phyloP scores from a whole-genome alignment of 2,329 filamentous ascomycete species.

The Penicillium sp. region DNA sequence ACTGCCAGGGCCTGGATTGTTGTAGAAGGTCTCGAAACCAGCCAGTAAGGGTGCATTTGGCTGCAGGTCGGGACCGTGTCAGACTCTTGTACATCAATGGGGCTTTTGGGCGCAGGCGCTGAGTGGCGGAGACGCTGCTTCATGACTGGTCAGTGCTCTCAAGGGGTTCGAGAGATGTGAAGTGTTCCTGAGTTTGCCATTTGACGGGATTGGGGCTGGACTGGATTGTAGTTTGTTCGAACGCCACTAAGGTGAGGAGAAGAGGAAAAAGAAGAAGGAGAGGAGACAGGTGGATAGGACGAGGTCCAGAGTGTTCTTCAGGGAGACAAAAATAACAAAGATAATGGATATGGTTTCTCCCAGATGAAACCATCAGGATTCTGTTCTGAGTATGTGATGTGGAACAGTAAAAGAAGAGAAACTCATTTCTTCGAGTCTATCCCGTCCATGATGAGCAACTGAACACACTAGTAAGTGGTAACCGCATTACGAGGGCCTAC shows the following conservation, averaged over 20 bases:
- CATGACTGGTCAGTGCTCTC: slow-evolving; percentile 3
- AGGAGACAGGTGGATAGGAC: background rate
- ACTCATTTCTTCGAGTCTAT: no score
- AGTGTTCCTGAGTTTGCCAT: slow-evolving; percentile 3
- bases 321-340: background rate
- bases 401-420: no score
- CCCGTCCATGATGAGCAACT: no score
- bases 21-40: background rate
- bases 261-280: no score
- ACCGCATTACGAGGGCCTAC: slow-evolving; percentile 24
- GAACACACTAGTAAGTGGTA: slow-evolving; percentile 3
- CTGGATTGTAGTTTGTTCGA: slow-evolving; percentile 4
- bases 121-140: background rate
- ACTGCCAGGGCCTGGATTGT: background rate
- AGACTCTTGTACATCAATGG: slow-evolving; percentile 20
- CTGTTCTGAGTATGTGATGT: no score
- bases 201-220: slow-evolving; percentile 4
- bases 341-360: background rate
- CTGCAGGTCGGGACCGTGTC: slow-evolving; percentile 24
- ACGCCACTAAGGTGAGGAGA: background rate
- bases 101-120: slow-evolving; percentile 1
- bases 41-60: slow-evolving; percentile 11
- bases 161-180: background rate
- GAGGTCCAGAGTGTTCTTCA: background rate
- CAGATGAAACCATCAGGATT: no score